A percentile compares a stretch with the other conserved stretches of the same genome.
These are phyloP conservation scores for Holtermannia corniformis DNA, from an alignment of 768 basidiomycete species.

Conservation along the genomic window DNA sequence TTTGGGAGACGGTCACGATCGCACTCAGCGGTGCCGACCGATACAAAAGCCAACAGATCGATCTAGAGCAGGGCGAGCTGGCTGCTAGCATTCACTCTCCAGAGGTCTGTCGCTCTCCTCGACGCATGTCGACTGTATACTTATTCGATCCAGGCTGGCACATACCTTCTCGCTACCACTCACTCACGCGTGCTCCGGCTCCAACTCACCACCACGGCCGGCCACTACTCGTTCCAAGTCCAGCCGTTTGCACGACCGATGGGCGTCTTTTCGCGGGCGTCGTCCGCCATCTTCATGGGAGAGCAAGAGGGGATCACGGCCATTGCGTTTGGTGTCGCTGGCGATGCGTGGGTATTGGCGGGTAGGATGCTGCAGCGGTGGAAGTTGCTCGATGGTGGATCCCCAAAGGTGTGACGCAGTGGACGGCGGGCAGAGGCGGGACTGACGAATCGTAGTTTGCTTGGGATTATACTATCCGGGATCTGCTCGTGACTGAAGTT, in stretches of 20 bases:
- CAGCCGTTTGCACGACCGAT: slow-evolving; percentile 24
- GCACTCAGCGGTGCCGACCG: slow-evolving; percentile 41
- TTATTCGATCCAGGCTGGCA: slow-evolving; percentile 14
- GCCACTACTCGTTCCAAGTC: slow-evolving; percentile 23
- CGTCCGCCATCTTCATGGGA: slow-evolving; percentile 25
- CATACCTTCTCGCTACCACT: slow-evolving; percentile 35
- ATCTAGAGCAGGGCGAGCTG: slow-evolving; percentile 24
- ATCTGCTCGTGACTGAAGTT: not conserved
- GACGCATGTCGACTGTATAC: not conserved
- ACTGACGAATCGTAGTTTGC: not conserved
- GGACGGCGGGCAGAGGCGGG: slow-evolving; percentile 8
- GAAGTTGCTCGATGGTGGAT: slow-evolving; percentile 11
- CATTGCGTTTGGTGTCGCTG: slow-evolving; percentile 17
- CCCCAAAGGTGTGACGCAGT: slow-evolving; percentile 17
- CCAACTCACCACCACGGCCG: slow-evolving; percentile 26
- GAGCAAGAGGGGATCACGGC: slow-evolving; percentile 19
- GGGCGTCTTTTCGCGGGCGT: slow-evolving; percentile 38
- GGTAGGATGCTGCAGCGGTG: slow-evolving; percentile 18
- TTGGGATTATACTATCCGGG: not conserved
- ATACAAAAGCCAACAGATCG: slow-evolving; percentile 18
- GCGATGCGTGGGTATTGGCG: slow-evolving; percentile 14
- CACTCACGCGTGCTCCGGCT: slow-evolving; percentile 31
- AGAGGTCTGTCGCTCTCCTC: slow-evolving; percentile 15
- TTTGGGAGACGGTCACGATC: slow-evolving; percentile 68
- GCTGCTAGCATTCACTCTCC: slow-evolving; percentile 21